phyloP scores from a whole-genome alignment of 164 flowering plant genomes.

The Kalanchoe fedtschenkoi region DNA sequence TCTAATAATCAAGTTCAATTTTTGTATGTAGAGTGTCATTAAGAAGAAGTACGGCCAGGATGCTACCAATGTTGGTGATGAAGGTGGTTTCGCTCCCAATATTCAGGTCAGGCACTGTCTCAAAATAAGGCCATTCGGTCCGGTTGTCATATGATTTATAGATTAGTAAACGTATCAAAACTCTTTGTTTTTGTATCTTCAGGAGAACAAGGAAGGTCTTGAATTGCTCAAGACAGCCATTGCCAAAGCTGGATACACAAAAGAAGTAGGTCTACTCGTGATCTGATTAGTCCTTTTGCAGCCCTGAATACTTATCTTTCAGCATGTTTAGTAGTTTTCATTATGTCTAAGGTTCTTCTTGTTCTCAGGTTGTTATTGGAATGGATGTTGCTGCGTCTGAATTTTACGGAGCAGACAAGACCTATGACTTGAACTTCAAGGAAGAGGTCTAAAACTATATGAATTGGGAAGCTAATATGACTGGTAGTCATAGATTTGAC shows the following conservation, averaged over 20 bases:
- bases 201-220: slow-evolving; percentile 95
- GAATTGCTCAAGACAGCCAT: slow-evolving; percentile 87
- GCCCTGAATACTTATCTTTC: neutral
- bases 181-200: slow-evolving; percentile 1
- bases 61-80: slow-evolving; percentile 98
- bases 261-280: slow-evolving; percentile 30
- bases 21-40: slow-evolving; percentile 46
- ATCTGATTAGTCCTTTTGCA: neutral
- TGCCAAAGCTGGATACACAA: slow-evolving; percentile 83
- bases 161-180: neutral
- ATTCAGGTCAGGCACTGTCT: slow-evolving; percentile 44
- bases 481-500: neutral
- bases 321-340: neutral
- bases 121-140: too few species aligned
- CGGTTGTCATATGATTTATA: neutral
- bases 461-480: neutral
- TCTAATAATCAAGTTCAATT: neutral
- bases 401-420: slow-evolving; percentile 55
- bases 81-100: slow-evolving; percentile 95
- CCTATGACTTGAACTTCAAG: slow-evolving; percentile 81
- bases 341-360: neutral
- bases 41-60: slow-evolving; percentile 93
- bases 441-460: slow-evolving; percentile 40
- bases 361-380: slow-evolving; percentile 69
- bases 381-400: slow-evolving; percentile 99